Base-by-base conservation (phyloP, 106 monocot genomes). In the Amphibolis antarctica region DNA sequence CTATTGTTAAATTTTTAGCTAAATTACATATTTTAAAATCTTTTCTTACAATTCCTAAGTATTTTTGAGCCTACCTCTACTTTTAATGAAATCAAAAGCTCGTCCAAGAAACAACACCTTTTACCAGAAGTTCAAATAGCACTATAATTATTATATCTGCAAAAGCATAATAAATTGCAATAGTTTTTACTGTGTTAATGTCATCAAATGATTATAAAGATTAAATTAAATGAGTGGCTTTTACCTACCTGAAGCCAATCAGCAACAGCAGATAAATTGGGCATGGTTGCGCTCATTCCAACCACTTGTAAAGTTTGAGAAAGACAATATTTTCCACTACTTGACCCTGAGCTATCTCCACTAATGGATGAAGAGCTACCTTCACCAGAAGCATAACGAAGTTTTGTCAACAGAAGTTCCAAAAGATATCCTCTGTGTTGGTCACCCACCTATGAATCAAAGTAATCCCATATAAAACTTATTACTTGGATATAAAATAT, bases 331-430 rank as follows among this genome's bases (percentile, higher is more conserved):
- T 83, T 91, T 47, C 82, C 83, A 71, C 89, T 82, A 63, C 82
- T 91, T 68, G 80, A 75, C 9, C 76, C 81, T 63, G 89, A 78
- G 74, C 63, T 84, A 20, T 85, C 76, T 50, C 78, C 84, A 70
- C 78, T 81, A 68, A 55, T 74, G 28, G 76, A 66, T 22, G 76
- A 78, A 53, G 75, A 53, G 19, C 61, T 88, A 59, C 98, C 91
- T 81, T 91, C 82, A 26, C 98, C 98, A 77, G 98, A 70, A 15
- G 87, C 90, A 79, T 91, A 98, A 50, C 91, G 84, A 72, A 98
- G 85, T 62, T 98, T 98, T 65, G 98, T 98, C 65, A 98, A 60
- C 85, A 98, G 61, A 70, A 91, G 82, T 68, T 98, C 98, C 70
- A 98, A 77, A 50, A 98, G 85, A 46, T 98, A 98, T 28, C 56